Evolutionary conservation across 768 basidiomycete species (phyloP), one percentile per base, ranked within the genome.

Genomic region (Crepidotus variabilis): DNA sequence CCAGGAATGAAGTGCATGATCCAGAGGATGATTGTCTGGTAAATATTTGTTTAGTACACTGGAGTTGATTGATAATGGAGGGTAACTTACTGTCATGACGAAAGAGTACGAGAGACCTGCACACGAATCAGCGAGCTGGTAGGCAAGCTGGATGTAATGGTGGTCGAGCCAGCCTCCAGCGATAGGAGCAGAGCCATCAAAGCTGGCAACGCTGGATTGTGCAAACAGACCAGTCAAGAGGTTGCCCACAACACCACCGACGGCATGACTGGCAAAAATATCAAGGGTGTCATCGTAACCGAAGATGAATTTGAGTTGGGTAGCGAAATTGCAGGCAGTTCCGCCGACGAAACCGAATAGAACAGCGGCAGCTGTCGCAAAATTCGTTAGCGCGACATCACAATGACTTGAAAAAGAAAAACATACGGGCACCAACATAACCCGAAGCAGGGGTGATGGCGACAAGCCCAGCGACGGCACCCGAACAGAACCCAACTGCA

Each of bases 401-500:
- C n/a, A 18, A 35, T 52, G 1, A 1, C 2, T 1, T 23, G 21
- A 7, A 32, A 9, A 28, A 11, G 24, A 22, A 51, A 22, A 20
- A 76, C 84, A 61, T 62, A 85, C 84, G 88, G 47, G 88, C 69
- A 47, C 90, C 90, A 49, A 93, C 92, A 66, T 70, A 92, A 62
- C 91, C 90, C 23, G 88, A 90, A 8, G 73, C 91, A n/a, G 90
- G 91, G 0, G 90, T 92, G 57, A 94, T 94, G 28, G 90, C 91
- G 18, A 96, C 94, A 2, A 94, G 83, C 45, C 94, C 96, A 7
- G 87, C 78, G 57, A 98, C 92, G 33, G 93, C 92, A 18, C 96
- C 96, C 2, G 94, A 94, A 72, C 96, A 98, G 75, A 96, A 96
- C 6, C 94, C 94, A 58, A 98, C 92, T 1, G 84, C 88, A 51